Evolutionary conservation across 306 rosid genomes (phyloP), one percentile per base, ranked within the genome.

Genomic region (Elaeagnus macrophylla): DNA sequence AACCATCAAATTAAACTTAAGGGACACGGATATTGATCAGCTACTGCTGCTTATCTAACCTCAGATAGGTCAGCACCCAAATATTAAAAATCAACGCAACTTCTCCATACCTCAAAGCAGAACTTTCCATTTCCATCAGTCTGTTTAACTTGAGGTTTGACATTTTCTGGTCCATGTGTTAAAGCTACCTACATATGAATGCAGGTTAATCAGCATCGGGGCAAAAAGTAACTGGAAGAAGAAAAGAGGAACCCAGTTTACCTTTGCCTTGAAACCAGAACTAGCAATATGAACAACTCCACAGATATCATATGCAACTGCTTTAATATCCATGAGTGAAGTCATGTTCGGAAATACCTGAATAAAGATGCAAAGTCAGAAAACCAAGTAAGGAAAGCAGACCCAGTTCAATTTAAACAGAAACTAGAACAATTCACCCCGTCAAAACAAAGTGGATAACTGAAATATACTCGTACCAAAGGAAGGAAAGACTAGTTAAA

Each of bases 321-420:
- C 96, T 52, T 57, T 76, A 42, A 93, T 87, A 51, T 84, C 99
- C 68, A 73, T 86, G 16, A 87, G 62, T 53, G 95, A 84, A 67
- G 94, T 86, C 99, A 93, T 93, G 80, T 87, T 93, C 59, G 99
- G 99, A 74, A 93, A 72, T 15, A 93, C 99, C 99, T 93, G 67
- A 52, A 67, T 53, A 54, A 64, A 52, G 49, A 69, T 65, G 64
- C 49, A 45, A 58, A 60, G 39, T 47, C 48, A 12, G 51, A 57
- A 54, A 54, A 13, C 37, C 58, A 45, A 66, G 48, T 69, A 16
- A 67, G 43, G 36, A 60, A 38, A 39, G 50, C 44, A 57, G 53
- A 40, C 62, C 44, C 56, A 56, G 42, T 39, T 57, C 56, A n/a
- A 51, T 48, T 45, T 54, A 67, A 59, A 4, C 19, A 7, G 10